Conservation (phyloP, 805 yeast species). For the Wickerhamiella musiphila region DNA sequence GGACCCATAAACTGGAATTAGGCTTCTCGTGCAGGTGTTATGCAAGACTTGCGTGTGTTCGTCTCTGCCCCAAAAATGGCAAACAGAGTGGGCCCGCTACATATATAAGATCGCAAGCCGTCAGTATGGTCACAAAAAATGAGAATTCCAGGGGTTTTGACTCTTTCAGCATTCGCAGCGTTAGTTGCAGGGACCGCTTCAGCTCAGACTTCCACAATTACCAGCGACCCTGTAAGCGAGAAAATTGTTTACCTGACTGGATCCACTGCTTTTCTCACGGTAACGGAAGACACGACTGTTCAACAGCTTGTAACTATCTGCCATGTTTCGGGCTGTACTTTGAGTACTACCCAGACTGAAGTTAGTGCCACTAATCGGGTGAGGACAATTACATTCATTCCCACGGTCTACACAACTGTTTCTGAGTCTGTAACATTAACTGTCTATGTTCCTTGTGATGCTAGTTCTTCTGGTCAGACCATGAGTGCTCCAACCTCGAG, state of each 20-base stretch:
- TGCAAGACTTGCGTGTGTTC: too few relatives aligned
- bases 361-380: background rate
- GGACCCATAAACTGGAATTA: too few relatives aligned
- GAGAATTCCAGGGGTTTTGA: too few relatives aligned
- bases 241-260: too few relatives aligned
- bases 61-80: too few relatives aligned
- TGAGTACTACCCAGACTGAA: background rate
- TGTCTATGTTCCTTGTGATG: background rate
- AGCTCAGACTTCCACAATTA: background rate
- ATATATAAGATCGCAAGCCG: too few relatives aligned
- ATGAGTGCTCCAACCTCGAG: background rate
- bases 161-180: too few relatives aligned
- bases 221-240: background rate
- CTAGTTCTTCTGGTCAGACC: background rate
- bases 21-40: too few relatives aligned
- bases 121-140: too few relatives aligned
- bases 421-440: background rate
- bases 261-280: background rate
- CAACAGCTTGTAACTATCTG: conserved; percentile 1
- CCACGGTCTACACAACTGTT: background rate
- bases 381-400: background rate
- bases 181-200: too few relatives aligned
- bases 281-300: background rate
- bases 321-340: background rate
- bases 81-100: too few relatives aligned